A percentile compares a stretch with the other conserved stretches of the same genome.
phyloP scores from a whole-genome alignment of 306 rosid species.

The Alnus rubra region DNA sequence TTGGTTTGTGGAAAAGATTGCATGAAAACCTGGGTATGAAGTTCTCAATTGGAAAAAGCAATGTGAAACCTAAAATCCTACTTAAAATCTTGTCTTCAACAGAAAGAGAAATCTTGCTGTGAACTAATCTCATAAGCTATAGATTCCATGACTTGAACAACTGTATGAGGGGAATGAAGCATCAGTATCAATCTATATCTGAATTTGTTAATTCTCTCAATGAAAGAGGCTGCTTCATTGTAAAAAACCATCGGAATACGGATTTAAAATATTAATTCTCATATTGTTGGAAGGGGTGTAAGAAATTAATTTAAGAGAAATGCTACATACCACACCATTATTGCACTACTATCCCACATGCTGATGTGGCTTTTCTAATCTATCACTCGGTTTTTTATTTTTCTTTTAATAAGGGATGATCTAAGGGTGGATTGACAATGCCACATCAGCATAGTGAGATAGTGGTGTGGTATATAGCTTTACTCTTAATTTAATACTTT shows the following conservation, averaged over 20 bases:
- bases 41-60: neutral
- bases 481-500: neutral
- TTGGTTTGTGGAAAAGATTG: neutral
- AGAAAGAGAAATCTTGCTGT: too few species aligned
- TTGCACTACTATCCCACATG: too few species aligned
- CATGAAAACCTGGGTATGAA: neutral
- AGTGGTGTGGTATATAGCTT: too few species aligned
- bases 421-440: too few species aligned
- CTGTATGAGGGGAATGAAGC: neutral
- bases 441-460: too few species aligned
- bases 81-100: too few species aligned
- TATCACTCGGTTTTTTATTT: too few species aligned
- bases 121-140: neutral
- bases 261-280: neutral
- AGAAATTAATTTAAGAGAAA: neutral
- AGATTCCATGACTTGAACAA: neutral
- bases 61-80: neutral
- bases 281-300: neutral
- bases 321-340: too few species aligned
- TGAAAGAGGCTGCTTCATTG: neutral
- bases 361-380: too few species aligned
- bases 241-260: neutral
- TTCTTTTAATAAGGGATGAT: too few species aligned
- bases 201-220: neutral
- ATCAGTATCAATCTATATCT: neutral